These are phyloP conservation scores for Monilinia polystroma DNA, from an alignment of 2,329 filamentous ascomycete species.

Conservation along the genomic window DNA sequence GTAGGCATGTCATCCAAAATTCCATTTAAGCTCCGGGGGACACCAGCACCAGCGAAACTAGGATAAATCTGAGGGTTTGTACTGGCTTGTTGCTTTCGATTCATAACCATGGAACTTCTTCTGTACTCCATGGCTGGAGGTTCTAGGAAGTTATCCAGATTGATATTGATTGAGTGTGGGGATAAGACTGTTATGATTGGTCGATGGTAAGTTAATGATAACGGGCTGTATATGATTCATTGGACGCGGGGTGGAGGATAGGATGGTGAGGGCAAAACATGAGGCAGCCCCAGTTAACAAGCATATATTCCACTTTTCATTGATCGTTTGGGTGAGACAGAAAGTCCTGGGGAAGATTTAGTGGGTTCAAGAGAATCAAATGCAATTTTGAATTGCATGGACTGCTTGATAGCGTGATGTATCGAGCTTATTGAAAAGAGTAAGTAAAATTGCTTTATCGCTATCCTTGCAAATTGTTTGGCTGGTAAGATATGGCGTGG, in stretches of 20 bases:
- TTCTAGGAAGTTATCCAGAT: not conserved
- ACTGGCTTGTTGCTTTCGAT: constrained; percentile 24
- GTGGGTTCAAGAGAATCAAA: constrained; percentile 4
- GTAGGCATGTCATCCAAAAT: constrained; percentile 33
- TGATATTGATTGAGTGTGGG: not conserved
- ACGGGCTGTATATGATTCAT: constrained; percentile 11
- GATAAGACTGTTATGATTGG: not conserved
- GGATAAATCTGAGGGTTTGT: constrained; percentile 37
- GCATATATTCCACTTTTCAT: constrained; percentile 14
- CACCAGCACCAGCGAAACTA: constrained; percentile 35
- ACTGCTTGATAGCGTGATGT: constrained; percentile 18
- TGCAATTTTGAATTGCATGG: constrained; percentile 14
- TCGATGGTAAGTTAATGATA: not conserved
- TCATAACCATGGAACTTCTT: constrained; percentile 34
- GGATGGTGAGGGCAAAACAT: constrained; percentile 17
- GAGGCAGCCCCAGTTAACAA: constrained; percentile 19
- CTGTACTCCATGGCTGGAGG: constrained; percentile 36
- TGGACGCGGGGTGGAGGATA: constrained; percentile 1
- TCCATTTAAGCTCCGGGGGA: constrained; percentile 33
- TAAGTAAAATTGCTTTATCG: constrained; percentile 31
- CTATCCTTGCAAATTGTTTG: constrained; percentile 32
- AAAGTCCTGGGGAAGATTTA: constrained; percentile 8
- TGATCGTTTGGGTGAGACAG: constrained; percentile 10
- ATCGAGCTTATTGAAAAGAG: constrained; percentile 25
- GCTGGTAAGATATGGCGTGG: constrained; percentile 10